Conservation (phyloP, 2,329 filamentous ascomycete species). For the Onygenales sp. region DNA sequence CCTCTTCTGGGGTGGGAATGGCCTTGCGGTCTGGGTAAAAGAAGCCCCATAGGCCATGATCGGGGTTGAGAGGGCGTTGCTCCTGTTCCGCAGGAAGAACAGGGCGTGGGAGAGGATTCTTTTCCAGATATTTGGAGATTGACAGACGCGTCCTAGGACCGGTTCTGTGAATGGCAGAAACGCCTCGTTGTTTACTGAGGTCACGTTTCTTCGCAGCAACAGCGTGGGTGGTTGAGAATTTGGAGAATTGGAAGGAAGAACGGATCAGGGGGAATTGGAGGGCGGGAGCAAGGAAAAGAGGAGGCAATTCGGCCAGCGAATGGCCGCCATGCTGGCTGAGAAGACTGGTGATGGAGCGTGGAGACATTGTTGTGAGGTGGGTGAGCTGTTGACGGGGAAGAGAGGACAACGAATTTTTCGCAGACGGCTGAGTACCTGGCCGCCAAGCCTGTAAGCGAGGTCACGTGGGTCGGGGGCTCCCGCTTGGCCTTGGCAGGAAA, state of each 20-base stretch:
- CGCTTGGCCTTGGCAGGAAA: too few relatives aligned
- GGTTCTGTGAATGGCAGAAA: conserved; percentile 70
- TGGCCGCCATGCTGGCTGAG: conserved; percentile 23
- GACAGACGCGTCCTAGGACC: conserved; percentile 67
- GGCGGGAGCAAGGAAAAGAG: conserved; percentile 35
- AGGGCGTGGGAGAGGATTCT: conserved; percentile 45
- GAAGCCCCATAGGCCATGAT: conserved; percentile 90
- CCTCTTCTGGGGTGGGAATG: conserved; percentile 63
- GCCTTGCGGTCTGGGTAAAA: conserved; percentile 63
- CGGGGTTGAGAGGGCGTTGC: conserved; percentile 45
- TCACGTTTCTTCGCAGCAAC: conserved; percentile 49
- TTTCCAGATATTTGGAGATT: conserved; percentile 62
- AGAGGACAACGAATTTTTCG: conserved; percentile 4
- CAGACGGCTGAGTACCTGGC: not conserved
- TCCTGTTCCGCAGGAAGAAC: conserved; percentile 45
- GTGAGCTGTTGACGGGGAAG: not conserved
- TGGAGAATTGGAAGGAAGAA: conserved; percentile 5
- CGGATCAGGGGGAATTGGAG: conserved; percentile 10
- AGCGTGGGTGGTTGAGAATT: conserved; percentile 19
- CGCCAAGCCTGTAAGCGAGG: not conserved
- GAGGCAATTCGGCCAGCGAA: conserved; percentile 30
- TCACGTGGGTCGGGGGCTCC: conserved; percentile 16
- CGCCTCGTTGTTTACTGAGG: conserved; percentile 68
- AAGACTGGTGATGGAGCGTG: conserved; percentile 24
- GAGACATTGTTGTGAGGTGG: conserved; percentile 23